Evolutionary conservation across 352 stramenopile genomes (phyloP).

Genomic region (Thalassiosira exigua): DNA sequence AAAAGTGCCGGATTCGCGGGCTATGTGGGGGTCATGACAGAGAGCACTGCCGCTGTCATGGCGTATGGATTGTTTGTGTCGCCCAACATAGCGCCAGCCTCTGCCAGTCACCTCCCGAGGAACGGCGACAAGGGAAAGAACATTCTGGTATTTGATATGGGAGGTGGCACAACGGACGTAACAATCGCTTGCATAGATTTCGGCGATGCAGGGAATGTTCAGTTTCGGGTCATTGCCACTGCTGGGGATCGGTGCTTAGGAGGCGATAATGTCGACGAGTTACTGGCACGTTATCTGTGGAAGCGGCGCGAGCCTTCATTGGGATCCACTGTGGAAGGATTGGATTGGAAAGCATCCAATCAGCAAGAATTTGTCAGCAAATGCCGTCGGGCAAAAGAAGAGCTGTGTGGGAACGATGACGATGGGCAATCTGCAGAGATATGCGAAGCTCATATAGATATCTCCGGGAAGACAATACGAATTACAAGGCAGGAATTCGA

Average conservation of each 20-base stretch:
- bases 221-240: conserved; percentile 75
- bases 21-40: conserved; percentile 65
- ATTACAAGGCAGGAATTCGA: conserved; percentile 71
- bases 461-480: conserved; percentile 22
- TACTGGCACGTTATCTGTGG: conserved; percentile 51
- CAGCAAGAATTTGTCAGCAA: conserved; percentile 55
- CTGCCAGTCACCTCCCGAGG: background rate
- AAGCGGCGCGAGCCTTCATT: conserved; percentile 26
- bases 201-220: conserved; percentile 18
- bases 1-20: conserved; percentile 70
- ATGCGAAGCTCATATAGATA: conserved; percentile 9
- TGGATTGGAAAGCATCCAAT: conserved; percentile 38
- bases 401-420: conserved; percentile 63
- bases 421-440: conserved; percentile 28
- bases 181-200: conserved; percentile 69
- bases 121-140: conserved; percentile 33
- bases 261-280: conserved; percentile 81
- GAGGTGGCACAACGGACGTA: conserved; percentile 82
- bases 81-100: conserved; percentile 10
- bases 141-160: conserved; percentile 84
- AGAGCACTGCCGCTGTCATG: conserved; percentile 82
- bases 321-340: background rate
- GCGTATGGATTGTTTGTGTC: conserved; percentile 82
- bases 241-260: conserved; percentile 68
- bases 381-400: conserved; percentile 78